Conservation (phyloP, 495 filamentous ascomycete genomes). For the Hypoxylon trugodes region DNA sequence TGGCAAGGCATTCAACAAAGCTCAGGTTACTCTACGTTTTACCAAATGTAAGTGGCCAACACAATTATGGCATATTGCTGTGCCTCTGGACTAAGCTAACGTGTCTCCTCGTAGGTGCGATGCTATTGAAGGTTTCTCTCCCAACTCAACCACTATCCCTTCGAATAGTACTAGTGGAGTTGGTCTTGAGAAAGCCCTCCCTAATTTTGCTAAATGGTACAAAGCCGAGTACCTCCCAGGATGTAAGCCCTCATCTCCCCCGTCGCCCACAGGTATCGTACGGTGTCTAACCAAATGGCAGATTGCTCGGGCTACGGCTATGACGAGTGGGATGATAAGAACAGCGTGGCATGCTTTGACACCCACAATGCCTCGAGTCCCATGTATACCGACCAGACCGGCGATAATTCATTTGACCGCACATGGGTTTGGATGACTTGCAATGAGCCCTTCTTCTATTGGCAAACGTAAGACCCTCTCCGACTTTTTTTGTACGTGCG, state of each 20-base stretch:
- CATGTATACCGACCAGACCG: slow-evolving; percentile 60
- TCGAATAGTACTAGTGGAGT: slow-evolving; percentile 56
- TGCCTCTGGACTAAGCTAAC: background rate
- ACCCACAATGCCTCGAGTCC: slow-evolving; percentile 63
- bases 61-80: background rate
- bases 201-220: slow-evolving; percentile 64
- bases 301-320: slow-evolving; percentile 52
- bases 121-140: slow-evolving; percentile 44
- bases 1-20: slow-evolving; percentile 65
- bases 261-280: background rate
- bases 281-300: slow-evolving; percentile 7
- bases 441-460: slow-evolving; percentile 70
- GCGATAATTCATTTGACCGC: slow-evolving; percentile 56
- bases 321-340: slow-evolving; percentile 52
- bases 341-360: slow-evolving; percentile 61
- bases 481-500: slow-evolving; percentile 10
- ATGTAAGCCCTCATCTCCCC: slow-evolving; percentile 46
- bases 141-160: slow-evolving; percentile 41
- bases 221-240: slow-evolving; percentile 56
- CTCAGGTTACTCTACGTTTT: slow-evolving; percentile 60
- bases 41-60: slow-evolving; percentile 60
- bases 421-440: slow-evolving; percentile 72
- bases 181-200: slow-evolving; percentile 62
- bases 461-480: slow-evolving; percentile 56
- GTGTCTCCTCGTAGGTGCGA: slow-evolving; percentile 38